Conservation (phyloP, 202 grass and related monocot species). For the Zizania palustris region DNA sequence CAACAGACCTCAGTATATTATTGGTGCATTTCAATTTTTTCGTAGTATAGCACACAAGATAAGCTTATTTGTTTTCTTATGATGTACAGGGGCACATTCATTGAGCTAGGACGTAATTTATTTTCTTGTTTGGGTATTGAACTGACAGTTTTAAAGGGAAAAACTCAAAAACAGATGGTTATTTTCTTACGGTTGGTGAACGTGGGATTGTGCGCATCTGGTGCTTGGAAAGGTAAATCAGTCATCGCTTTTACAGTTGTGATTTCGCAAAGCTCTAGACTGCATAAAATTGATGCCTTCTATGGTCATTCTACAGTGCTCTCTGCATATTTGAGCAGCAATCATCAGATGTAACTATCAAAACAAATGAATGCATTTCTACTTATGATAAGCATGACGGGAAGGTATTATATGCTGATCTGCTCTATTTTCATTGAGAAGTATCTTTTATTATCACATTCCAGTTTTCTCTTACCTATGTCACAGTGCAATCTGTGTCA, state of each 20-base stretch:
- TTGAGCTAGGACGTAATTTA: conserved; percentile 57
- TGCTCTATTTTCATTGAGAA: conserved; percentile 5
- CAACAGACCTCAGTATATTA: conserved; percentile 4
- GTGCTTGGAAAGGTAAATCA: conserved; percentile 80
- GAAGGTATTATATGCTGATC: conserved; percentile 56
- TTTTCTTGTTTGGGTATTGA: conserved; percentile 52
- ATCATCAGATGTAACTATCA: conserved; percentile 83
- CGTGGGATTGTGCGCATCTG: conserved; percentile 79
- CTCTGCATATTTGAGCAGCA: conserved; percentile 78
- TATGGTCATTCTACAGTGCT: conserved; percentile 55
- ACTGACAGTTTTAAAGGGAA: conserved; percentile 46
- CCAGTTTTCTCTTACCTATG: background rate
- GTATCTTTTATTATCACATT: background rate
- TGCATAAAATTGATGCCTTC: conserved; percentile 29
- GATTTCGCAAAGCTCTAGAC: conserved; percentile 15
- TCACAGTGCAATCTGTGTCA: background rate
- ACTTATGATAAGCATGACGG: conserved; percentile 98
- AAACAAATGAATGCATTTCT: conserved; percentile 85
- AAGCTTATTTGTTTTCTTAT: conserved; percentile 35
- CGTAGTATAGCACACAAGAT: background rate
- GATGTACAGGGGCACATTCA: conserved; percentile 72
- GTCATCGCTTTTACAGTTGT: conserved; percentile 22
- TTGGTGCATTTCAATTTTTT: background rate
- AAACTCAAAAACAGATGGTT: conserved; percentile 28
- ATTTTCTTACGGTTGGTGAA: conserved; percentile 96